A percentile compares a stretch with the other conserved stretches of the same genome.
phyloP scores from a whole-genome alignment of 1,284 basidiomycete species.

The Schizophyllum amplum region DNA sequence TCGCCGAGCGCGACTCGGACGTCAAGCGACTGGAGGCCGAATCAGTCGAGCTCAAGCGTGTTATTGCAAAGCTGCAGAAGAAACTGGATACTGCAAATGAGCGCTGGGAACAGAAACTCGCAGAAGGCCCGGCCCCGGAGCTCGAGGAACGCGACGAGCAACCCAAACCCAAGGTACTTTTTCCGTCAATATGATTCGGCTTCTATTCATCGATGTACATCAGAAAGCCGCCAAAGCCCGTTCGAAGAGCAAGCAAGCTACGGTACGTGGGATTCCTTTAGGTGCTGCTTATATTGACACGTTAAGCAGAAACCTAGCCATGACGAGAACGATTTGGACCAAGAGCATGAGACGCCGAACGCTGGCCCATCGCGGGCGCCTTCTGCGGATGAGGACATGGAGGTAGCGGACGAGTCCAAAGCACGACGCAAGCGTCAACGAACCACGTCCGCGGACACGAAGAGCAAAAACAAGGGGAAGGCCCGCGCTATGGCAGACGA shows the following conservation, averaged over 20 bases:
- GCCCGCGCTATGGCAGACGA: constrained; percentile 13
- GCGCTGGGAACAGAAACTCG: constrained; percentile 6
- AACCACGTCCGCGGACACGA: too few species aligned
- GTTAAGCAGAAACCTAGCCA: background rate
- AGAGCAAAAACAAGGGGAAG: too few species aligned
- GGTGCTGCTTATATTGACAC: constrained; percentile 9
- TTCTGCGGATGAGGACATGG: constrained; percentile 13
- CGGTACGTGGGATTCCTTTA: background rate
- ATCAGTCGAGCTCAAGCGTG: constrained; percentile 28
- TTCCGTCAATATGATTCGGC: too few species aligned
- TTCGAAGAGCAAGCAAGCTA: background rate
- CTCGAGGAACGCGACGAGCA: constrained; percentile 11
- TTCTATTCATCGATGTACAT: too few species aligned
- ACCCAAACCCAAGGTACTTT: background rate
- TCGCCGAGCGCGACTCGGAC: constrained; percentile 23
- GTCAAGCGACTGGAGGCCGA: constrained; percentile 22
- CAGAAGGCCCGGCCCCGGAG: constrained; percentile 16
- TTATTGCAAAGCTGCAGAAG: constrained; percentile 33
- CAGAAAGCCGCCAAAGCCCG: constrained; percentile 7
- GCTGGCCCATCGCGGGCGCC: constrained; percentile 9
- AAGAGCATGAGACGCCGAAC: constrained; percentile 11
- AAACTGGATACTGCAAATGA: constrained; percentile 30
- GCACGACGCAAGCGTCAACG: constrained; percentile 24
- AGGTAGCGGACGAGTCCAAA: constrained; percentile 9
- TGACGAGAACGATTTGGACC: constrained; percentile 2